A percentile compares a stretch with the other conserved stretches of the same genome.
These are phyloP conservation scores for Pogostemon cablin DNA, from an alignment of 257 asterid species.

Conservation along the genomic window DNA sequence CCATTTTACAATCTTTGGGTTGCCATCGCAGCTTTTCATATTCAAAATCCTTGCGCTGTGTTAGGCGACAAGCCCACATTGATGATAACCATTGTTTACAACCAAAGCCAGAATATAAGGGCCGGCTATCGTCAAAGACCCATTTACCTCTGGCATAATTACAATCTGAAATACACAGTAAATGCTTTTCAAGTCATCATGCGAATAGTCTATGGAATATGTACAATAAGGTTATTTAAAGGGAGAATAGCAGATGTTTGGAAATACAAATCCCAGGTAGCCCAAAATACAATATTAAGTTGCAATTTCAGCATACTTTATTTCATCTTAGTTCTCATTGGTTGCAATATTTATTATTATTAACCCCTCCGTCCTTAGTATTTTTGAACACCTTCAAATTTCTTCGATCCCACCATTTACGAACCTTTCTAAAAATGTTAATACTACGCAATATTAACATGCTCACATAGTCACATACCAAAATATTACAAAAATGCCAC, in stretches of 20 bases:
- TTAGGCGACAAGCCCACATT: slow-evolving; percentile 97
- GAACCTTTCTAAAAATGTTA: no score
- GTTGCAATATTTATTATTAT: background rate
- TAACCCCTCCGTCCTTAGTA: background rate
- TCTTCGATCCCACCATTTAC: no score
- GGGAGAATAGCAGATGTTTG: background rate
- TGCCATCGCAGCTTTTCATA: slow-evolving; percentile 85
- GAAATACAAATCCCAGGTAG: slow-evolving; percentile 25
- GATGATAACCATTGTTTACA: slow-evolving; percentile 91
- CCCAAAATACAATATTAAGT: slow-evolving; percentile 21
- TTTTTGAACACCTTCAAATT: no score
- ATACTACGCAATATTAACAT: no score
- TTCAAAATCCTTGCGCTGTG: slow-evolving; percentile 85
- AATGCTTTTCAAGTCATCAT: background rate
- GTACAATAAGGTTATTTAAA: background rate
- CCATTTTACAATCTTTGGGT: slow-evolving; percentile 75
- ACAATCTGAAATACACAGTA: slow-evolving; percentile 56
- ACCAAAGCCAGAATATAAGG: slow-evolving; percentile 82
- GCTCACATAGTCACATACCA: no score
- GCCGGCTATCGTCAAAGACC: slow-evolving; percentile 65
- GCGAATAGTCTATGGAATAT: slow-evolving; percentile 22
- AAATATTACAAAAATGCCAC: no score
- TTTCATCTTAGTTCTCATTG: background rate
- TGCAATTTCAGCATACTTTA: background rate
- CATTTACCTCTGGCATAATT: slow-evolving; percentile 84